Base-by-base conservation (phyloP, 352 stramenopile genomes). In the Phytophthora brassicae region DNA sequence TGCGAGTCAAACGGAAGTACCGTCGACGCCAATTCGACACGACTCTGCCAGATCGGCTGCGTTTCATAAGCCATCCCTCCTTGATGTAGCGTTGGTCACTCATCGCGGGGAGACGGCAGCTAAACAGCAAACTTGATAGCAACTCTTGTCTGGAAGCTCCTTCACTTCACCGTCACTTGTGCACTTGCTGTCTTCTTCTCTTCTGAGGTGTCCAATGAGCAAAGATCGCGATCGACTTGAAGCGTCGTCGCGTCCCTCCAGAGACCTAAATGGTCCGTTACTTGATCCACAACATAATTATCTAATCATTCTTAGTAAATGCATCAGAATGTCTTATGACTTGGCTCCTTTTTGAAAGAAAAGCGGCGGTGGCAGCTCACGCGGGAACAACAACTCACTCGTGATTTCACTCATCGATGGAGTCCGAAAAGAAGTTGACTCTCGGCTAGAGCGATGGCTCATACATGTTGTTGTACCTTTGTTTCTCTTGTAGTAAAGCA, bases 1-100 rank as follows among this genome's bases (percentile, higher is more conserved):
- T 77, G 19, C 68, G 51, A 22, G 74, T 83, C 38, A 92, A 68
- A n/a, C 79, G 81, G 54, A 92, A 90, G 68, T 90, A 92, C 24
- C 82, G 69, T 11, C 74, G 68, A 26, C 81, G 72, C 70, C 81
- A 92, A 45, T 82, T 85, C 11, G 56, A 44, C 23, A 85, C 47
- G 26, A 85, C 24, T 28, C 57, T 68, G 43, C 63, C 60, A 22
- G 57, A 44, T 22, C 72, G 74, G 35, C 79, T 90, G 52, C 77
- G 81, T 60, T 92, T 92, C 56, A 72, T 75, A 29, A 92, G 66
- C 57, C 77, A 92, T 38, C 82, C 82, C 64, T 92, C 82, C 58
- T 89, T 88, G 54, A 92, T 64, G 61, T 84, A 82, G 31, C 56
- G 65, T 39, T 59, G 54, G 13, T 64, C 54, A 59, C 54, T 69